Percentiles rank a stretch among this genome's conserved stretches.
phyloP scores from a whole-genome alignment of 495 filamentous ascomycete species.

The Copromyces sp. region DNA sequence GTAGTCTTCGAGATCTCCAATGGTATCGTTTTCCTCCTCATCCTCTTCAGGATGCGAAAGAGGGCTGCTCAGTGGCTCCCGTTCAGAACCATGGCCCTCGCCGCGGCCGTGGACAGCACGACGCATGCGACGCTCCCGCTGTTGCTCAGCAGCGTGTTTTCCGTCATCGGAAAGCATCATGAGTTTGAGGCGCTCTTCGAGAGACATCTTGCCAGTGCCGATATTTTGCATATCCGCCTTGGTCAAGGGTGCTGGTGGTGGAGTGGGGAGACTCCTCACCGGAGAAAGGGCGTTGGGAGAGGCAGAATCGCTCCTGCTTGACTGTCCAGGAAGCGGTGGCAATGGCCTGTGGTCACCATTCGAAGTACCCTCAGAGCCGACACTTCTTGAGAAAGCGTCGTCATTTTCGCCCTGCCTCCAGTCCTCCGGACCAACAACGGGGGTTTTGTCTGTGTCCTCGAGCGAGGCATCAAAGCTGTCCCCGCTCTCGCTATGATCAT shows the following conservation, averaged over 20 bases:
- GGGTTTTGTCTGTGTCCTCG: conserved; percentile 93
- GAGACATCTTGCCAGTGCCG: conserved; percentile 57
- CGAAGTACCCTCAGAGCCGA: conserved; percentile 52
- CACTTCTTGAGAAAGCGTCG: conserved; percentile 63
- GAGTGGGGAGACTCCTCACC: conserved; percentile 54
- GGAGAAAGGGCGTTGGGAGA: conserved; percentile 42
- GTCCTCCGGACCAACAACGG: conserved; percentile 90
- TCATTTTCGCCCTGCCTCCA: conserved; percentile 73
- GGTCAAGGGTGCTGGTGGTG: conserved; percentile 52
- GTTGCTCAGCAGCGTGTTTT: conserved; percentile 41
- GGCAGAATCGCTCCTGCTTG: conserved; percentile 25
- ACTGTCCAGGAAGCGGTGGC: conserved; percentile 54
- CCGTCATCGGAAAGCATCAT: conserved; percentile 67
- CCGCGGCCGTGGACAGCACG: conserved; percentile 39
- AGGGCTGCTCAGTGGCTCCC: conserved; percentile 28
- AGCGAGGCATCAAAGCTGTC: conserved; percentile 91
- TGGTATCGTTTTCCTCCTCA: conserved; percentile 37
- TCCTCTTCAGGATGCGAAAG: conserved; percentile 21
- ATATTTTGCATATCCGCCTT: conserved; percentile 65
- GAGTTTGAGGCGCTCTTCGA: conserved; percentile 71
- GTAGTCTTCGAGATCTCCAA: conserved; percentile 49
- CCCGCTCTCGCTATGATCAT: conserved; percentile 61
- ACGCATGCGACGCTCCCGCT: conserved; percentile 53
- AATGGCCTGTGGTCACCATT: conserved; percentile 65
- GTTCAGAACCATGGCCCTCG: conserved; percentile 40